A percentile compares a stretch with the other conserved stretches of the same genome.
Conservation (phyloP, 768 basidiomycete species). For the Calocybe cyanea region DNA sequence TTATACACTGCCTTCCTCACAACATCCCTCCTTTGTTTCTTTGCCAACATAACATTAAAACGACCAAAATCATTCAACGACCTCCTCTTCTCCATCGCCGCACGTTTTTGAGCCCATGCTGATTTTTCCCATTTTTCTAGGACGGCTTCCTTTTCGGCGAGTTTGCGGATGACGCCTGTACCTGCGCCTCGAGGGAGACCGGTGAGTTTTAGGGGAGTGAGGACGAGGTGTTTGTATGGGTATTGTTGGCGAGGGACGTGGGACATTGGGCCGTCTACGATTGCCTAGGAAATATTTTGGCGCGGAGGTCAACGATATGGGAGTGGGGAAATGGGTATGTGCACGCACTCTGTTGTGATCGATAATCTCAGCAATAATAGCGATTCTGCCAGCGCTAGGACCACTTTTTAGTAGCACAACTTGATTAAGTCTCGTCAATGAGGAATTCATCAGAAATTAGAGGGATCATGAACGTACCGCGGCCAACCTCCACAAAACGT, state of each 20-base stretch:
- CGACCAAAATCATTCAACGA: constrained; percentile 87
- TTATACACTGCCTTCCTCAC: constrained; percentile 70
- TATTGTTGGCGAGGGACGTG: constrained; percentile 89
- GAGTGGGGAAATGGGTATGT: neutral
- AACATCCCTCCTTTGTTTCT: constrained; percentile 81
- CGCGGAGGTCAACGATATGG: constrained; percentile 2
- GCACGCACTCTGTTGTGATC: constrained; percentile 93
- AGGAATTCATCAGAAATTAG: neutral
- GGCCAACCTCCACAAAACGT: constrained; percentile 98
- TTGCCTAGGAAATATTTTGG: constrained; percentile 72
- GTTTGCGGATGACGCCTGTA: constrained; percentile 77
- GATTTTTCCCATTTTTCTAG: constrained; percentile 88
- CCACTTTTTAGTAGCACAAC: constrained; percentile 94
- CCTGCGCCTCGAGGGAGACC: constrained; percentile 87
- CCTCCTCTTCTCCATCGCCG: constrained; percentile 68
- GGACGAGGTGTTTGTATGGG: constrained; percentile 88
- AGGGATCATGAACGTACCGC: constrained; percentile 49
- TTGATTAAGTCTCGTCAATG: constrained; percentile 22
- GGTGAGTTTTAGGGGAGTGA: constrained; percentile 81
- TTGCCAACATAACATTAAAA: constrained; percentile 82
- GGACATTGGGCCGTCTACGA: constrained; percentile 92
- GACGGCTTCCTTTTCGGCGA: constrained; percentile 79
- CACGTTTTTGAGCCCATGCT: constrained; percentile 84
- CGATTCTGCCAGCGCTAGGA: constrained; percentile 82
- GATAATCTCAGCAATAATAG: constrained; percentile 95